phyloP scores from a whole-genome alignment of 495 filamentous ascomycete genomes.

The Annulohypoxylon stygium region DNA sequence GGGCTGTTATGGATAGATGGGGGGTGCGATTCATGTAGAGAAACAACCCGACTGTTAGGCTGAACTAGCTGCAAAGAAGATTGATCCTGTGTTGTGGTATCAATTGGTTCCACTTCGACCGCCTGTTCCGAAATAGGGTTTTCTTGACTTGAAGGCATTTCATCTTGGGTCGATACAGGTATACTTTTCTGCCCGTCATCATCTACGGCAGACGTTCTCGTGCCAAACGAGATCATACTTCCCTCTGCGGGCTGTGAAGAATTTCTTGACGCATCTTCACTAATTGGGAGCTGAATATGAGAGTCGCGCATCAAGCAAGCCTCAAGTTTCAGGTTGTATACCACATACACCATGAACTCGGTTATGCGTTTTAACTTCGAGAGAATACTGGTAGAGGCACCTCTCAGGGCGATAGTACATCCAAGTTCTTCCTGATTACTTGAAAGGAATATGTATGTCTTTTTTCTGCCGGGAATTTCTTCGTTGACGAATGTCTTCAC shows the following conservation, averaged over 20 bases:
- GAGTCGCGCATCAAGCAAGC: slow-evolving; percentile 97
- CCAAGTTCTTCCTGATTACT: slow-evolving; percentile 93
- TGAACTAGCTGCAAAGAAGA: slow-evolving; percentile 20
- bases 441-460: slow-evolving; percentile 95
- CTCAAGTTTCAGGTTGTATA: slow-evolving; percentile 97
- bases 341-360: slow-evolving; percentile 98
- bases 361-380: slow-evolving; percentile 90
- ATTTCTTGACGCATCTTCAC: slow-evolving; percentile 56
- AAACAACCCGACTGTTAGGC: slow-evolving; percentile 51
- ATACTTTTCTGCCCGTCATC: slow-evolving; percentile 29
- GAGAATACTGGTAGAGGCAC: slow-evolving; percentile 76
- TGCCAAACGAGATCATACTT: slow-evolving; percentile 25
- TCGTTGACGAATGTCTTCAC: slow-evolving; percentile 92
- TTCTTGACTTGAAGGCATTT: slow-evolving; percentile 38
- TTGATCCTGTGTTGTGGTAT: slow-evolving; percentile 17
- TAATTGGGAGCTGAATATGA: slow-evolving; percentile 85
- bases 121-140: slow-evolving; percentile 22
- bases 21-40: slow-evolving; percentile 61
- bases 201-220: slow-evolving; percentile 16
- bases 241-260: slow-evolving; percentile 50
- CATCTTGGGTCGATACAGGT: slow-evolving; percentile 30
- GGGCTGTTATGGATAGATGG: slow-evolving; percentile 62
- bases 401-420: slow-evolving; percentile 95
- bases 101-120: slow-evolving; percentile 7
- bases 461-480: slow-evolving; percentile 77